Conservation (phyloP, 1,284 basidiomycete species). For the Leccinum fallax region DNA sequence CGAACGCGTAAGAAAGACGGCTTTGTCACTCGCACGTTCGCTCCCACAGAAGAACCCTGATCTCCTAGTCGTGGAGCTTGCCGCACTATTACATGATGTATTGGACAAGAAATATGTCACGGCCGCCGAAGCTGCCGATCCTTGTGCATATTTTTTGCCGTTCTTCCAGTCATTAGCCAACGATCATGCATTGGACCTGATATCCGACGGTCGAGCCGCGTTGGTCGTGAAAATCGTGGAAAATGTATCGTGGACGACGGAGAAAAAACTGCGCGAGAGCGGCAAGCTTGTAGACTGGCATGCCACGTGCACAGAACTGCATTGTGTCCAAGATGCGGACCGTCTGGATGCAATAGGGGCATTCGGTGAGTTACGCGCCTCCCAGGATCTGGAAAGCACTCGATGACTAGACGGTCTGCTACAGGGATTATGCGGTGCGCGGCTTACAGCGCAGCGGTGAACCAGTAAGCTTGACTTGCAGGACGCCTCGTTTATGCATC, state of each 20-base stretch:
- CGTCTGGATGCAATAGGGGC: constrained; percentile 91
- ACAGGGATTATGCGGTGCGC: constrained; percentile 84
- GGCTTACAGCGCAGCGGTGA: constrained; percentile 74
- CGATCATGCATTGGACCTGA: constrained; percentile 51
- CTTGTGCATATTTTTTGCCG: constrained; percentile 66
- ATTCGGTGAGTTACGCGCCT: constrained; percentile 59
- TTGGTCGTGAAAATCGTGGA: constrained; percentile 68
- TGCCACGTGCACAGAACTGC: constrained; percentile 73
- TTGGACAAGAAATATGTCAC: constrained; percentile 84
- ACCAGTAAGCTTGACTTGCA: constrained; percentile 46
- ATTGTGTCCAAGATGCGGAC: constrained; percentile 93
- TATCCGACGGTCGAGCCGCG: constrained; percentile 60
- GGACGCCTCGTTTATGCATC: constrained; percentile 5
- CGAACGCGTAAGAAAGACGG: constrained; percentile 78
- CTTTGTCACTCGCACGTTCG: constrained; percentile 64
- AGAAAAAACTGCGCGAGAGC: constrained; percentile 64
- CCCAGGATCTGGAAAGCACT: neutral
- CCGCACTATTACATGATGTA: constrained; percentile 88
- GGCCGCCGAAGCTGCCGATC: constrained; percentile 56
- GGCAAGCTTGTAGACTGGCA: constrained; percentile 74
- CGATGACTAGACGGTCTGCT: neutral
- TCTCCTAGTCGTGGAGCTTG: constrained; percentile 76
- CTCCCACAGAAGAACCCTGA: constrained; percentile 53
- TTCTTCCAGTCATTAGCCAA: constrained; percentile 56
- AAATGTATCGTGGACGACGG: constrained; percentile 86